Conservation (phyloP, 1,139 yeast genomes). For the Hansenula lynferdii region DNA sequence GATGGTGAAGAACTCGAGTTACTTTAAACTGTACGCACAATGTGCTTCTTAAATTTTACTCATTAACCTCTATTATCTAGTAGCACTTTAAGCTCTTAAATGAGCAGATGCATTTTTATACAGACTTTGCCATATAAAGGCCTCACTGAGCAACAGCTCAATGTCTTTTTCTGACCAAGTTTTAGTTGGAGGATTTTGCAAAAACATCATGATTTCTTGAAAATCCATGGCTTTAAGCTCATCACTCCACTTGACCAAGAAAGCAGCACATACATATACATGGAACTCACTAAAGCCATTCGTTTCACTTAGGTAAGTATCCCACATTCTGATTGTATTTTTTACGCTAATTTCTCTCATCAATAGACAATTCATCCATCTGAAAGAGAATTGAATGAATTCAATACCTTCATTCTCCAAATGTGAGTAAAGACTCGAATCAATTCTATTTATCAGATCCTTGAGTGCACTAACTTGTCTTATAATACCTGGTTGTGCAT, state of each 20-base stretch:
- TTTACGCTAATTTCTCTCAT: slow-evolving; percentile 87
- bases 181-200: slow-evolving; percentile 84
- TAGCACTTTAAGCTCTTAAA: slow-evolving; percentile 39
- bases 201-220: slow-evolving; percentile 85
- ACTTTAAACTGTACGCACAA: no score
- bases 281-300: slow-evolving; percentile 91
- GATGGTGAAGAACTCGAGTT: no score
- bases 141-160: slow-evolving; percentile 90
- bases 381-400: slow-evolving; percentile 88
- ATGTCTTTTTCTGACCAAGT: slow-evolving; percentile 87
- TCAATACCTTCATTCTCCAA: slow-evolving; percentile 78
- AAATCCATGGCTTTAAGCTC: slow-evolving; percentile 84
- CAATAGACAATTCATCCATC: slow-evolving; percentile 98
- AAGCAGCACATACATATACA: slow-evolving; percentile 98
- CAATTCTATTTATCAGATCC: slow-evolving; percentile 77
- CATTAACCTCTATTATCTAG: no score
- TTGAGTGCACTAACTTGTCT: slow-evolving; percentile 82
- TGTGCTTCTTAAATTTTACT: no score
- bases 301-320: slow-evolving; percentile 87
- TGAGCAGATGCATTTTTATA: slow-evolving; percentile 88
- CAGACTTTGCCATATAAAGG: slow-evolving; percentile 92
- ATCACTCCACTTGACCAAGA: slow-evolving; percentile 79
- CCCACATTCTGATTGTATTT: slow-evolving; percentile 95
- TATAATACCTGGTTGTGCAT: slow-evolving; percentile 96
- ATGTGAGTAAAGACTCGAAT: slow-evolving; percentile 66